Evolutionary conservation across 140 eudicot species (phyloP).

Genomic region (Stevia rebaudiana): DNA sequence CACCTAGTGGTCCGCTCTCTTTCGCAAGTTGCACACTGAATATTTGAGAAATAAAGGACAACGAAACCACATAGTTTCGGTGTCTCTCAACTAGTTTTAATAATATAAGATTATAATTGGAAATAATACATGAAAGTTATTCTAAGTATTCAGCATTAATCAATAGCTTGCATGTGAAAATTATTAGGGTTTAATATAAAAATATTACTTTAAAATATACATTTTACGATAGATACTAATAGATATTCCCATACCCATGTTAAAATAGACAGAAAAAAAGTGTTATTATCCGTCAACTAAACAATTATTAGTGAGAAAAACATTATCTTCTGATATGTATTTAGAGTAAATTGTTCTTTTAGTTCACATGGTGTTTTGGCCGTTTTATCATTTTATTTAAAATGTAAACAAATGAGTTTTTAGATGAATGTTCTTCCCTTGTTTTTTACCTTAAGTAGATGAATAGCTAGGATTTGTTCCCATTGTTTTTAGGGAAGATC

Average conservation of each 20-base stretch:
- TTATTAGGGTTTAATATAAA: background rate
- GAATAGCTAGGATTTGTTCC: too few species aligned
- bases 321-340: background rate
- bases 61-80: background rate
- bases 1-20: too few species aligned
- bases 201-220: background rate
- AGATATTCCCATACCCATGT: background rate
- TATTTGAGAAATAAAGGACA: background rate
- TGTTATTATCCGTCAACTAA: background rate
- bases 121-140: background rate
- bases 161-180: conserved; percentile 1
- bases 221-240: background rate
- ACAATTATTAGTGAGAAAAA: background rate
- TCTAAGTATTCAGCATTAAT: background rate
- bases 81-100: background rate
- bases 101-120: background rate
- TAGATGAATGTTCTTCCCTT: too few species aligned
- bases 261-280: background rate
- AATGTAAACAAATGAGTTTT: too few species aligned
- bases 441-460: too few species aligned
- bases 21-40: too few species aligned
- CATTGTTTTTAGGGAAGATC: too few species aligned
- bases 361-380: too few species aligned
- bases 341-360: too few species aligned
- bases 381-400: too few species aligned